These are phyloP conservation scores for Sonneratia caseolaris DNA, from an alignment of 345 rosid genomes.

Conservation along the genomic window DNA sequence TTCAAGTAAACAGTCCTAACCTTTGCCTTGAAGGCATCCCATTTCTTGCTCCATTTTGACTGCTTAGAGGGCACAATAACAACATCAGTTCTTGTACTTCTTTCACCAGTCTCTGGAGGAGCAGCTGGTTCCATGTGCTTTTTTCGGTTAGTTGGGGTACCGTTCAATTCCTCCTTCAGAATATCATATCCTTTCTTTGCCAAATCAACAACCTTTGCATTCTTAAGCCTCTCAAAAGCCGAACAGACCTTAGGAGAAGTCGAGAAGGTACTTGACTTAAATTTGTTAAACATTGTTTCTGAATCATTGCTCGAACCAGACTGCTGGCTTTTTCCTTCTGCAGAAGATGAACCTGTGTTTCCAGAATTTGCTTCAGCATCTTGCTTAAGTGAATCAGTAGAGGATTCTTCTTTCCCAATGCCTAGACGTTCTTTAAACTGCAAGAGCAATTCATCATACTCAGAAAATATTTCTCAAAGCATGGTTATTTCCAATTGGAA, in stretches of 20 bases:
- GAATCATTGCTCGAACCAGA: slow-evolving; percentile 33
- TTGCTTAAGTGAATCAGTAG: slow-evolving; percentile 32
- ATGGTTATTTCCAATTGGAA: not conserved
- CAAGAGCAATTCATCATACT: not conserved
- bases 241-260: slow-evolving; percentile 45
- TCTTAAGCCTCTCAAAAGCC: slow-evolving; percentile 59
- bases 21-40: slow-evolving; percentile 62
- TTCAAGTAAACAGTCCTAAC: slow-evolving; percentile 20
- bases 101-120: slow-evolving; percentile 54
- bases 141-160: slow-evolving; percentile 51
- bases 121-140: slow-evolving; percentile 80
- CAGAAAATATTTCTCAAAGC: not conserved
- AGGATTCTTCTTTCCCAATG: slow-evolving; percentile 41
- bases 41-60: slow-evolving; percentile 64
- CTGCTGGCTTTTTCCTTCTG: slow-evolving; percentile 36
- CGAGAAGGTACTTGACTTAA: slow-evolving; percentile 50
- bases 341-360: slow-evolving; percentile 32
- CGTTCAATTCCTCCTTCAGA: slow-evolving; percentile 76
- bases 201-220: slow-evolving; percentile 56
- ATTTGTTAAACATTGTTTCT: slow-evolving; percentile 54
- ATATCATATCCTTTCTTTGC: slow-evolving; percentile 84
- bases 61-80: slow-evolving; percentile 52
- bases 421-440: slow-evolving; percentile 74
- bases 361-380: slow-evolving; percentile 22
- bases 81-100: slow-evolving; percentile 71